phyloP scores from a whole-genome alignment of 2,329 filamentous ascomycete genomes.

The Fusarium dimerum region DNA sequence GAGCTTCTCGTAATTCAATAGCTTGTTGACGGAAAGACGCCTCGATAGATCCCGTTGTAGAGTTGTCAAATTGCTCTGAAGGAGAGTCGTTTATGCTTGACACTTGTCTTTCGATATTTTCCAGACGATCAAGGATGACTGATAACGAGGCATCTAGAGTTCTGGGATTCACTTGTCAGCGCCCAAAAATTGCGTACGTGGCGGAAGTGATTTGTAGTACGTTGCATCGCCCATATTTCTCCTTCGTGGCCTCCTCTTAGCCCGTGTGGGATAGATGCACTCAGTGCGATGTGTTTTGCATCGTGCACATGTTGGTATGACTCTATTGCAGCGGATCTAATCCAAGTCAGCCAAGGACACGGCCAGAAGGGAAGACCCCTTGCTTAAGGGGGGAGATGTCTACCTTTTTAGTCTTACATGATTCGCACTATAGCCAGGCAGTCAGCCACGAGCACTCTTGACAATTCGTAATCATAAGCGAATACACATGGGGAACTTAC shows the following conservation, averaged over 20 bases:
- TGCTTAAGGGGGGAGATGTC: too few relatives aligned
- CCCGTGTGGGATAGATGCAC: constrained; percentile 30
- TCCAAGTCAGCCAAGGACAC: constrained; percentile 11
- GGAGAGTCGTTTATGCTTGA: background rate
- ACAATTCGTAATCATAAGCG: too few relatives aligned
- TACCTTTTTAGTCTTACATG: constrained; percentile 13
- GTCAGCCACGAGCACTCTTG: too few relatives aligned
- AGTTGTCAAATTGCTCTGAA: background rate
- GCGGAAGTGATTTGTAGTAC: constrained; percentile 12
- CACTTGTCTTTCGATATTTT: background rate
- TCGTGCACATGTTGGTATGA: constrained; percentile 30
- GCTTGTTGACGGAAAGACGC: background rate
- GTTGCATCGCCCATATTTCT: constrained; percentile 17
- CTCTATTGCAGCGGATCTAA: constrained; percentile 33
- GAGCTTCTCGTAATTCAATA: too few relatives aligned
- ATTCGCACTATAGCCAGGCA: background rate
- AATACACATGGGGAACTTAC: too few relatives aligned
- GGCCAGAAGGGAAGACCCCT: too few relatives aligned
- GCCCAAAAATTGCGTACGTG: background rate
- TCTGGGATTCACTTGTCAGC: constrained; percentile 11
- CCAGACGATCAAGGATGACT: background rate
- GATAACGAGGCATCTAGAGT: constrained; percentile 12
- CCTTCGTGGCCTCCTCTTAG: constrained; percentile 25
- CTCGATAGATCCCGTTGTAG: background rate
- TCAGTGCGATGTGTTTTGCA: constrained; percentile 28